Base-by-base conservation (phyloP, 495 filamentous ascomycete species). In the Lasiosphaeria hispida region DNA sequence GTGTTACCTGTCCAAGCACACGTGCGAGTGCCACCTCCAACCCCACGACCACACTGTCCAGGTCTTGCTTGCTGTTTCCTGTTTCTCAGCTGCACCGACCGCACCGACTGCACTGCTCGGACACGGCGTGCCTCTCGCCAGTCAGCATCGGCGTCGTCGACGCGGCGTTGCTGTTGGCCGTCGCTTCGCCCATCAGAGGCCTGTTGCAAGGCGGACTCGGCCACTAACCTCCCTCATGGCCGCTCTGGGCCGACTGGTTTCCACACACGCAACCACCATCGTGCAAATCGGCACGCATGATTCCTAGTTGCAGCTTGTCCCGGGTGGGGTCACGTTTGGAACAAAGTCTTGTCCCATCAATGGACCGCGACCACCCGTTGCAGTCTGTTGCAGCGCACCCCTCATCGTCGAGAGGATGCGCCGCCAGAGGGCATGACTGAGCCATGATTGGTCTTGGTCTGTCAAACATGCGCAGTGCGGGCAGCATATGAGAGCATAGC, bases 261-360 rank as follows among this genome's bases (percentile, higher is more conserved):
- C 55, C 56, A 54, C 60, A 50, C 52, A 66, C 49, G 60, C 63
- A 65, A 55, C 60, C 63, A 62, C 39, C 41, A 55, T 45, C 40
- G 14, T 36, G 48, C 23, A 23, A 47, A 36, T 47, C 35, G 42
- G 47, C 30, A 47, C 61, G 61, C 63, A 66, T 66, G 63, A 66
- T 66, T 55, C 54, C 56, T 61, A 35, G 53, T 57, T 61, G 57
- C 63, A 63, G 60, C 38, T 59, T 48, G 63, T 40, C 57, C 48
- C 53, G 37, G 54, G 59, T 41, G 63, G 61, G 63, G 55, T 56
- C 50, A 52, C 30, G 55, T 54, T 51, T 59, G 43, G 50, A 42
- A 59, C 9, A 19, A 34, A 38, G 19, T 35, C 53, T 45, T 51
- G 50, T 39, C 40, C 14, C 54, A 45, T 63, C 55, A 40, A 55